Evolutionary conservation across 345 rosid genomes (phyloP), one percentile per base, ranked within the genome.

Genomic region (Citrus australasica): DNA sequence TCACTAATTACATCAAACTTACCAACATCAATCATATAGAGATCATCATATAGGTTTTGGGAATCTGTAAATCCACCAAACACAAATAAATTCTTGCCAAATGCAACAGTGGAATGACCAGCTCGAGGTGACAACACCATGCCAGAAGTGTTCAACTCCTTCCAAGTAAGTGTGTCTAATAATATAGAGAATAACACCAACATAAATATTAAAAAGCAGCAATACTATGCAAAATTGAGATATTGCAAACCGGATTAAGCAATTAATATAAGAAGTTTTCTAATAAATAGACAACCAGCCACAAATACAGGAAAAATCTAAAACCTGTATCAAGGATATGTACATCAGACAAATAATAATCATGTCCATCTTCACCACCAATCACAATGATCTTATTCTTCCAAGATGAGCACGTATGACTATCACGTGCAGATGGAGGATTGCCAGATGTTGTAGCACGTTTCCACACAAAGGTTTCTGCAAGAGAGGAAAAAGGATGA

Each of bases 331-430:
- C 98, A 84, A 96, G 91, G 75, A 96, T 82, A 83, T 96, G 95
- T 63, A 93, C 99, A 88, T 96, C 99, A 24, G 98, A 92, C 83
- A 94, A 81, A 82, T 94, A 96, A 82, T 87, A 92, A 87, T 96
- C 99, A 82, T 87, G 91, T 30, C 90, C 95, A 88, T 96, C 97
- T 92, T 96, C 99, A 65, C 99, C 99, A 61, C 99, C 99, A 78
- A 94, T 85, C 53, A 96, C 95, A 70, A 96, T 86, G 58, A 96
- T 80, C 74, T 90, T 90, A 85, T 90, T 93, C 87, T 90, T 92
- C 98, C 98, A 94, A 75, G 97, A 89, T 73, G 99, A 92, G 88
- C 98, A 96, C 78, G 92, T 84, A 83, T 96, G 99, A 85, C 99
- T 92, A 86, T 96, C 99, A 24, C 99, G 92, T 5, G 92, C 91